Evolutionary conservation across 352 stramenopile genomes (phyloP).

Genomic region (Bremia lactucae): DNA sequence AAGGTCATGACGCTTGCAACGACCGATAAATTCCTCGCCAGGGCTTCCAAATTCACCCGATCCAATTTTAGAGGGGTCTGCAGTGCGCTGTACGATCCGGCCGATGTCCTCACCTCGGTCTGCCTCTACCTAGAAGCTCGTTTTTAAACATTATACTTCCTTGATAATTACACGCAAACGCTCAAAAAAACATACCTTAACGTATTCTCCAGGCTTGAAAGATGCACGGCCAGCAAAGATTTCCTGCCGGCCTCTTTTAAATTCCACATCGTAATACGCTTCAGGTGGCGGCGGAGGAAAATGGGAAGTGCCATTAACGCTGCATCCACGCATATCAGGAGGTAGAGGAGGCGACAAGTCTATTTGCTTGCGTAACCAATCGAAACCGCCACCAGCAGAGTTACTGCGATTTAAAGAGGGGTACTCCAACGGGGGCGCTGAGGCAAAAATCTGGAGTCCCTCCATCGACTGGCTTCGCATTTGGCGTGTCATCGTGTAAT

Average conservation of each 20-base stretch:
- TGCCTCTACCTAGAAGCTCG: slow-evolving; percentile 83
- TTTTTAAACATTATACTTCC: neutral
- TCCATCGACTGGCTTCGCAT: slow-evolving; percentile 73
- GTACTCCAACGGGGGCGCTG: slow-evolving; percentile 38
- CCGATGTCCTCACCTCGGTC: slow-evolving; percentile 96
- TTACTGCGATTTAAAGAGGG: slow-evolving; percentile 40
- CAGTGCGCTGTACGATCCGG: slow-evolving; percentile 83
- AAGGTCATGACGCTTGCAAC: slow-evolving; percentile 56
- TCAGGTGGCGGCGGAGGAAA: slow-evolving; percentile 56
- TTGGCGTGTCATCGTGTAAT: slow-evolving; percentile 38
- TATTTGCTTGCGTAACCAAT: slow-evolving; percentile 42
- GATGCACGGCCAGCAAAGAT: slow-evolving; percentile 83
- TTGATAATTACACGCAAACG: neutral
- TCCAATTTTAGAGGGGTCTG: slow-evolving; percentile 72
- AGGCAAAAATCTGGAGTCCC: slow-evolving; percentile 46
- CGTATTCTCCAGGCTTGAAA: slow-evolving; percentile 89
- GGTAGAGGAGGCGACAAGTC: slow-evolving; percentile 46
- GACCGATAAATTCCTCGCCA: slow-evolving; percentile 31
- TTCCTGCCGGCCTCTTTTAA: slow-evolving; percentile 88
- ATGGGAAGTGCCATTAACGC: slow-evolving; percentile 15
- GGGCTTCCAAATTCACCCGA: slow-evolving; percentile 18
- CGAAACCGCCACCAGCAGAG: slow-evolving; percentile 49
- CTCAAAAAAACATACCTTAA: slow-evolving; percentile 53
- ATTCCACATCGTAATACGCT: slow-evolving; percentile 91
- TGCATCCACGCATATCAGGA: slow-evolving; percentile 31